Percentiles rank a stretch among this genome's conserved stretches.
These are phyloP conservation scores for Prunus salicina DNA, from an alignment of 306 rosid genomes.

Conservation along the genomic window DNA sequence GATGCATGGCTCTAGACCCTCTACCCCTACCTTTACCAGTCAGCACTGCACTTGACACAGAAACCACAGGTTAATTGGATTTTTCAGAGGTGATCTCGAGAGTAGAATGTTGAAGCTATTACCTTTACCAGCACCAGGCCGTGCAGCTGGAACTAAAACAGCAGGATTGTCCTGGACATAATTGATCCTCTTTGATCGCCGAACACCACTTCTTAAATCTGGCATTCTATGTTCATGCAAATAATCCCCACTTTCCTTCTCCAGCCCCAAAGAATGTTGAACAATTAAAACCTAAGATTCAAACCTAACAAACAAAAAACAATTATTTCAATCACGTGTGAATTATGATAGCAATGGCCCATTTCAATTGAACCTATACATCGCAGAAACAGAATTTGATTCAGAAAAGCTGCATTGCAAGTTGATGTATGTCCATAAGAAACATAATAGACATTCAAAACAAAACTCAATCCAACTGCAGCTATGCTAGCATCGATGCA, in stretches of 20 bases:
- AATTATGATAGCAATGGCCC: neutral
- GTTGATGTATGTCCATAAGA: conserved; percentile 6
- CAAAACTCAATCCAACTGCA: conserved; percentile 1
- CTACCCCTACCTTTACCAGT: conserved; percentile 36
- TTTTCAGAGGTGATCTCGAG: neutral
- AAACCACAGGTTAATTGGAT: neutral
- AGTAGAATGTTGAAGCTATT: conserved; percentile 5
- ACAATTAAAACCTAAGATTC: neutral
- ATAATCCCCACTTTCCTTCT: conserved; percentile 1
- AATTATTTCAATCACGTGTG: neutral
- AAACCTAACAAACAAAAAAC: conserved; percentile 16
- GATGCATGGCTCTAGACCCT: conserved; percentile 41
- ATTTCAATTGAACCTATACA: neutral
- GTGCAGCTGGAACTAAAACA: conserved; percentile 37
- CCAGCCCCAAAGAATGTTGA: conserved; percentile 23
- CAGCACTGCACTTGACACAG: conserved; percentile 22
- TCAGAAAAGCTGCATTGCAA: conserved; percentile 7
- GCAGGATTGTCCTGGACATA: conserved; percentile 36
- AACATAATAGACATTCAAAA: neutral
- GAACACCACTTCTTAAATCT: conserved; percentile 44
- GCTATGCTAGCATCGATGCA: neutral
- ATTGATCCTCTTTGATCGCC: conserved; percentile 48
- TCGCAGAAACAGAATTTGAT: neutral
- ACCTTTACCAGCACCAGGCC: conserved; percentile 34
- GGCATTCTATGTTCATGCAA: conserved; percentile 45